phyloP scores from a whole-genome alignment of 345 rosid genomes.

The Noccaea bulbosa region DNA sequence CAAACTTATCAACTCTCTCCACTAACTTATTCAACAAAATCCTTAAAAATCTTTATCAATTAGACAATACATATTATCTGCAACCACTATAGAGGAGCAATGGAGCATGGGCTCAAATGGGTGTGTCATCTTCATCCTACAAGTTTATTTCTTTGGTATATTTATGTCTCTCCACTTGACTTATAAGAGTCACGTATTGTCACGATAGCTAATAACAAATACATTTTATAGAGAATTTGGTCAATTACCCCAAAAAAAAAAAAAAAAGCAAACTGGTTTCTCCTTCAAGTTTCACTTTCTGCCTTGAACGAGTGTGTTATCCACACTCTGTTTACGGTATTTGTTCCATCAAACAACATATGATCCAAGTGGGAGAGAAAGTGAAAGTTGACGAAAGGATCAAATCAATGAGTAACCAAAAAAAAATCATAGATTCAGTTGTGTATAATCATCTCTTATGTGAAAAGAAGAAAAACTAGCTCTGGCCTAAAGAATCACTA shows the following conservation, averaged over 20 bases:
- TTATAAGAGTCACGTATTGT: neutral
- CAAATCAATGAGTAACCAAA: neutral
- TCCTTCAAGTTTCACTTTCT: neutral
- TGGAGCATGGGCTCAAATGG: constrained; percentile 25
- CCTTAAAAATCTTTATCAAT: too few species aligned
- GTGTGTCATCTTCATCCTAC: constrained; percentile 20
- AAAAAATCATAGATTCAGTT: neutral
- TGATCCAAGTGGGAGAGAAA: too few species aligned
- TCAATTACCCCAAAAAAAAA: neutral
- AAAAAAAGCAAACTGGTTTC: neutral
- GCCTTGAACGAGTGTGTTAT: too few species aligned
- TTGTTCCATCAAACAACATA: too few species aligned
- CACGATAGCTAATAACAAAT: neutral
- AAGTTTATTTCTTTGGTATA: neutral
- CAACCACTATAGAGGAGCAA: constrained; percentile 12
- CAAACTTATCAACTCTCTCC: too few species aligned
- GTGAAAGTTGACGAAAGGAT: neutral
- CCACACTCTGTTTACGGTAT: too few species aligned
- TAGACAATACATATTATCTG: neutral
- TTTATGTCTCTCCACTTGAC: constrained; percentile 31
- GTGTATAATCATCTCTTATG: neutral
- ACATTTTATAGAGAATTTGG: neutral
- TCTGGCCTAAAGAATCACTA: constrained; percentile 36
- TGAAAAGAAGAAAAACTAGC: constrained; percentile 5
- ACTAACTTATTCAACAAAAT: too few species aligned